Conservation (phyloP, 768 basidiomycete species). For the Amylocystis lapponica region DNA sequence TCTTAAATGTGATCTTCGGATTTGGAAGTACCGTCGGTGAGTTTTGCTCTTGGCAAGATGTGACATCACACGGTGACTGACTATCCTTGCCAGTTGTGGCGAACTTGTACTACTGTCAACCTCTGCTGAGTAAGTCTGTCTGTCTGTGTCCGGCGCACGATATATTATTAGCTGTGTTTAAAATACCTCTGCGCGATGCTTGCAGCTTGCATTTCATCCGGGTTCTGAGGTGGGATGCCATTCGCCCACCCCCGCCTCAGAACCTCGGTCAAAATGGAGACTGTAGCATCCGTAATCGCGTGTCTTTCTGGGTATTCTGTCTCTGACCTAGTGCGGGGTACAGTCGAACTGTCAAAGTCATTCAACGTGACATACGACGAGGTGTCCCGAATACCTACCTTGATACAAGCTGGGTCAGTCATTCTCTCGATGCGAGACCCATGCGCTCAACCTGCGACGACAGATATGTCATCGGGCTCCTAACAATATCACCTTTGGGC, state of each 20-base stretch:
- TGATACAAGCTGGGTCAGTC: constrained; percentile 60
- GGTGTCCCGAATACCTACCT: constrained; percentile 51
- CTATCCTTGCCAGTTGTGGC: constrained; percentile 40
- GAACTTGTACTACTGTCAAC: constrained; percentile 85
- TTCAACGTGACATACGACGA: constrained; percentile 33
- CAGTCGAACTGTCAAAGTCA: constrained; percentile 25
- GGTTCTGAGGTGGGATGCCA: too few relatives aligned
- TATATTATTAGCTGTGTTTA: too few relatives aligned
- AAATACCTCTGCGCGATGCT: too few relatives aligned
- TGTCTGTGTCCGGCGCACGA: too few relatives aligned
- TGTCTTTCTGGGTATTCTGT: too few relatives aligned
- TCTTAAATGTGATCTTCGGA: constrained; percentile 43
- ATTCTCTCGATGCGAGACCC: neutral
- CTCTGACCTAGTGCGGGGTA: too few relatives aligned
- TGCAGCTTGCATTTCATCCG: too few relatives aligned
- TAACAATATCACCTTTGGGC: constrained; percentile 76
- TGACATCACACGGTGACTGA: neutral
- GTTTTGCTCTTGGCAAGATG: constrained; percentile 5
- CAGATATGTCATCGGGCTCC: constrained; percentile 25
- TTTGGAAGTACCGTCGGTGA: constrained; percentile 41
- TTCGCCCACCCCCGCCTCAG: too few relatives aligned
- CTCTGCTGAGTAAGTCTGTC: constrained; percentile 51
- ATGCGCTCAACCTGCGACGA: neutral
- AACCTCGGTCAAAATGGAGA: too few relatives aligned
- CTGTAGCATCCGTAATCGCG: too few relatives aligned